Conservation (phyloP, 139 green algal species). For the Coelastrella sp. region DNA sequence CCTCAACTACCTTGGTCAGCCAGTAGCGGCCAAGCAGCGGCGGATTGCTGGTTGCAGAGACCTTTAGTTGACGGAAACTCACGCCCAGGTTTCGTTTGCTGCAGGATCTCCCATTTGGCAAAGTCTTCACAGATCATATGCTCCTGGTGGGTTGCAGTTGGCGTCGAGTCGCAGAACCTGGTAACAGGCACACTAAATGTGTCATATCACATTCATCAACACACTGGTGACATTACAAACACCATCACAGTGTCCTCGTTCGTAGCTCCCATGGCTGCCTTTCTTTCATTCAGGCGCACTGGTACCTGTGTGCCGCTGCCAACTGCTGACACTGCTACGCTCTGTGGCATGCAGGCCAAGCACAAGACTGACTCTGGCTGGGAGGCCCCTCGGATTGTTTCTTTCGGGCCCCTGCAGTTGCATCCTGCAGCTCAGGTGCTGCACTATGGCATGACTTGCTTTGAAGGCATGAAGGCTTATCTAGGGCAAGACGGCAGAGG, state of each 20-base stretch:
- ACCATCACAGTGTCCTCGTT: no score
- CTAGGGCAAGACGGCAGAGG: constrained; percentile 58
- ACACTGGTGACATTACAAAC: neutral
- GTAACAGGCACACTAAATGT: neutral
- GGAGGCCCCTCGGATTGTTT: constrained; percentile 70
- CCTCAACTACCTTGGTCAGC: neutral
- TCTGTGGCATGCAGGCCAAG: constrained; percentile 53
- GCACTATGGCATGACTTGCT: constrained; percentile 81
- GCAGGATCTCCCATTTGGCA: constrained; percentile 72
- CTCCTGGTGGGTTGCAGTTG: constrained; percentile 24
- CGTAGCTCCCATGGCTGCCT: no score
- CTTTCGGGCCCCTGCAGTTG: constrained; percentile 67
- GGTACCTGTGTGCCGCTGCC: neutral
- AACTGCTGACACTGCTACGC: neutral
- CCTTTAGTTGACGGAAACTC: neutral
- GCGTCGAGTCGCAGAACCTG: neutral
- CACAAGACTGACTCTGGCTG: constrained; percentile 73
- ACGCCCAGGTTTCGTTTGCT: neutral
- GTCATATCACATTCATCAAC: neutral
- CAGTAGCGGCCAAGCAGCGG: neutral
- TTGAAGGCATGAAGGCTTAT: constrained; percentile 88
- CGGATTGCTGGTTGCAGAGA: neutral
- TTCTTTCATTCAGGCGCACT: no score
- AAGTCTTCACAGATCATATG: constrained; percentile 86
- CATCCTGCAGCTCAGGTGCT: constrained; percentile 80